phyloP scores from a whole-genome alignment of 306 rosid genomes.

The Rubus parviflorus region DNA sequence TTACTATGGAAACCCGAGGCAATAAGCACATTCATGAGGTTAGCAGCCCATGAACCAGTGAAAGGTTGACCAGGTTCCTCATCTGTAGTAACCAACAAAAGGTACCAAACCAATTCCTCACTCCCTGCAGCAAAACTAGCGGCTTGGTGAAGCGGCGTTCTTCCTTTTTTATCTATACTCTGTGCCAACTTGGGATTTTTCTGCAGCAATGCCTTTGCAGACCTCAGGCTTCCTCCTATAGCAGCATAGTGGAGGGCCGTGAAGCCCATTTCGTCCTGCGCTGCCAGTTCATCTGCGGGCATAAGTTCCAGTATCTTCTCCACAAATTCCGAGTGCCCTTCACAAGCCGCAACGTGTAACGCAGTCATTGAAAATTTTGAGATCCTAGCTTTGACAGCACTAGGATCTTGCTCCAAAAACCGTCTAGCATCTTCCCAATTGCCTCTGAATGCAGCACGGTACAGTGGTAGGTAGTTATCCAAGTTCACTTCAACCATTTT shows the following conservation, averaged over 20 bases:
- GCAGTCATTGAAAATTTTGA: constrained; percentile 20
- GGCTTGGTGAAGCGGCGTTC: constrained; percentile 45
- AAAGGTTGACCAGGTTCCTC: constrained; percentile 43
- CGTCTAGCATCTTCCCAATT: constrained; percentile 45
- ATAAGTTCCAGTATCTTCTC: constrained; percentile 1
- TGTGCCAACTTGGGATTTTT: constrained; percentile 37
- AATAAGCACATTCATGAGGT: constrained; percentile 20
- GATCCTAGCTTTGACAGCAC: constrained; percentile 40
- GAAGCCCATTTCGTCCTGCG: background rate
- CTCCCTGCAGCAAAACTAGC: constrained; percentile 26
- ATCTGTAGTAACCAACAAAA: constrained; percentile 44
- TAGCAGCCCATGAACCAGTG: constrained; percentile 29
- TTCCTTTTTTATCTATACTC: constrained; percentile 21
- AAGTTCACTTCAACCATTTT: background rate
- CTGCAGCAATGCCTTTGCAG: constrained; percentile 46
- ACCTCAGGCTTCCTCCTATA: constrained; percentile 33
- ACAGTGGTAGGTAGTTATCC: constrained; percentile 43
- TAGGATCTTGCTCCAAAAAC: constrained; percentile 39
- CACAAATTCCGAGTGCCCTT: constrained; percentile 16
- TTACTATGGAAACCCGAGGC: constrained; percentile 22
- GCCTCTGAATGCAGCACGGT: constrained; percentile 43
- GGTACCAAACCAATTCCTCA: constrained; percentile 55
- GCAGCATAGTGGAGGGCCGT: constrained; percentile 18
- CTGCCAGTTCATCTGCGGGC: background rate
- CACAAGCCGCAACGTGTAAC: constrained; percentile 15